Evolutionary conservation across 441 rosid genomes (phyloP).

Genomic region (Breynia disticha): DNA sequence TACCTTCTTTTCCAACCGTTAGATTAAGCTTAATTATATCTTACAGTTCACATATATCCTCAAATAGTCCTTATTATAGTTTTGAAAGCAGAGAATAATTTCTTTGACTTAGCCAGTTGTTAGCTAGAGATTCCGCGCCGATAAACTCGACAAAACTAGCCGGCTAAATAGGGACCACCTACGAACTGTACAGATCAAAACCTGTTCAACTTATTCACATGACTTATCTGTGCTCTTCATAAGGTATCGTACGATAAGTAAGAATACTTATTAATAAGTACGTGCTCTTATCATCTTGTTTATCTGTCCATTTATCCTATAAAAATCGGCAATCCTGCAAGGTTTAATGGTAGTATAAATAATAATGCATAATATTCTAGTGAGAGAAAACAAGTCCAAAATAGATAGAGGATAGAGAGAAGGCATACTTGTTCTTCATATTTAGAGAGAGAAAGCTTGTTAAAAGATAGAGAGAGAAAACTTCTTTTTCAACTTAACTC

Average conservation of each 20-base stretch:
- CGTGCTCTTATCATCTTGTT: conserved; percentile 46
- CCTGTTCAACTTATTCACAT: fast-evolving
- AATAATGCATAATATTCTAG: conserved; percentile 6
- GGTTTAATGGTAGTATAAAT: conserved; percentile 22
- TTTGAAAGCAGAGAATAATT: not conserved
- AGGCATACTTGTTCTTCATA: not conserved
- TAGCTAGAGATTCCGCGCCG: conserved; percentile 74
- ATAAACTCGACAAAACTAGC: conserved; percentile 45
- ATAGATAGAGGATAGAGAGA: conserved; percentile 14
- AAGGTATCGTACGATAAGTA: not conserved
- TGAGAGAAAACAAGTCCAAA: conserved; percentile 14
- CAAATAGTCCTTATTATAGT: too few species aligned
- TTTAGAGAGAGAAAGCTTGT: conserved; percentile 11
- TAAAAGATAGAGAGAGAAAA: too few species aligned
- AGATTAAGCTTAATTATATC: conserved; percentile 10
- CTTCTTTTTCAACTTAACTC: not conserved
- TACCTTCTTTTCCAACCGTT: conserved; percentile 15
- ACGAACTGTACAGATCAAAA: conserved; percentile 17
- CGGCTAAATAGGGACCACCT: conserved; percentile 49
- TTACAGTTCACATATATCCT: not conserved
- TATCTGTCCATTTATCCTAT: conserved; percentile 50
- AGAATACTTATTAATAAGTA: too few species aligned
- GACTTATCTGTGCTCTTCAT: not conserved
- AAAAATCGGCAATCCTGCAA: conserved; percentile 50
- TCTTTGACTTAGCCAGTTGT: conserved; percentile 39